These are phyloP conservation scores for Didymella glomerata DNA, from an alignment of 2,329 filamentous ascomycete genomes.

Conservation along the genomic window DNA sequence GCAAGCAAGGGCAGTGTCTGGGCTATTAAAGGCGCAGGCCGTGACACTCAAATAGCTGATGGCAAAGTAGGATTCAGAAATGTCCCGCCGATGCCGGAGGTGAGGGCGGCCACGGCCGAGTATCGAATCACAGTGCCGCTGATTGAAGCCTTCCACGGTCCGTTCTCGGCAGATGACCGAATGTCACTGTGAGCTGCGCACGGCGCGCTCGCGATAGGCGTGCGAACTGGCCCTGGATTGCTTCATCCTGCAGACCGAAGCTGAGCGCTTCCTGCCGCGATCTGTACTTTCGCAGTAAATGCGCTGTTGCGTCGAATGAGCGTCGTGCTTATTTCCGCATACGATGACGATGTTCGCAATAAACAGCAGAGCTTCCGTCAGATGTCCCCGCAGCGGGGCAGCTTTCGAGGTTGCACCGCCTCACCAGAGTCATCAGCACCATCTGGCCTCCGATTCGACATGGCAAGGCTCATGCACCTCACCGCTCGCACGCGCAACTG, in stretches of 20 bases:
- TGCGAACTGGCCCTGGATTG: slow-evolving; percentile 3
- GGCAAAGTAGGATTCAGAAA: slow-evolving; percentile 41
- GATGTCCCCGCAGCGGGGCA: slow-evolving; percentile 1
- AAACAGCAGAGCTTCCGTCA: not conserved
- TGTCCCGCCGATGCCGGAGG: slow-evolving; percentile 44
- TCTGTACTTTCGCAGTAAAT: slow-evolving; percentile 7
- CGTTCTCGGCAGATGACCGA: slow-evolving; percentile 18
- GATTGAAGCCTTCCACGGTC: slow-evolving; percentile 25
- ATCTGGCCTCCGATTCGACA: slow-evolving; percentile 26
- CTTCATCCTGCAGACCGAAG: slow-evolving; percentile 10
- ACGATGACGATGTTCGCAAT: slow-evolving; percentile 28
- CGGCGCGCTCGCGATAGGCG: slow-evolving; percentile 15
- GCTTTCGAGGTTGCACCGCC: slow-evolving; percentile 12
- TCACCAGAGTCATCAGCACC: slow-evolving; percentile 26
- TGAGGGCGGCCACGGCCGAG: slow-evolving; percentile 26
- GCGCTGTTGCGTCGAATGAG: slow-evolving; percentile 7
- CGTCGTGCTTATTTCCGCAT: slow-evolving; percentile 5
- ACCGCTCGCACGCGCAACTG: slow-evolving; percentile 3
- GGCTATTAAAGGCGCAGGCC: slow-evolving; percentile 33
- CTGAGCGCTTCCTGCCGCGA: slow-evolving; percentile 15
- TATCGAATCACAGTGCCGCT: slow-evolving; percentile 36
- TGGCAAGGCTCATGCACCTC: slow-evolving; percentile 9
- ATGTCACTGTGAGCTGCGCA: slow-evolving; percentile 2
- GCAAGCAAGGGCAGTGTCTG: slow-evolving; percentile 17
- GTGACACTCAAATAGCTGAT: slow-evolving; percentile 38